Evolutionary conservation across 345 rosid genomes (phyloP).

Genomic region (Cardamine chenopodiifolia): DNA sequence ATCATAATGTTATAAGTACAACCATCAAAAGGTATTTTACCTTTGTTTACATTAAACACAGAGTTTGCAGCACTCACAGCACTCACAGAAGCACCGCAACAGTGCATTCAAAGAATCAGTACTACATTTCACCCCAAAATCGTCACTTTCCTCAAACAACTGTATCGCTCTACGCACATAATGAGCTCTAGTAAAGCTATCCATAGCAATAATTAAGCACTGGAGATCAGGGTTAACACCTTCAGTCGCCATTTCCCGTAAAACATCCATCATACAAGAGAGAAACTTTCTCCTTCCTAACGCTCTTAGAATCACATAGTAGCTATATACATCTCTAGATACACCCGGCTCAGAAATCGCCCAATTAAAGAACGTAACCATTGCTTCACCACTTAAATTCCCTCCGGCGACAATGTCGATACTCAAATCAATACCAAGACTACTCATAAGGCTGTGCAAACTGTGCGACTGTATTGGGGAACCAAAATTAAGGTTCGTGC

Average conservation of each 20-base stretch:
- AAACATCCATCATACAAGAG: slow-evolving; percentile 49
- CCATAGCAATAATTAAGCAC: slow-evolving; percentile 61
- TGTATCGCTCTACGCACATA: slow-evolving; percentile 59
- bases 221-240: slow-evolving; percentile 47
- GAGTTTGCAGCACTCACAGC: slow-evolving; percentile 71
- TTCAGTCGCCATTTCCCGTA: slow-evolving; percentile 49
- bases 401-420: slow-evolving; percentile 65
- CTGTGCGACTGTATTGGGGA: background rate
- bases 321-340: slow-evolving; percentile 50
- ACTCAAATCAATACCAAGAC: slow-evolving; percentile 54
- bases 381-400: slow-evolving; percentile 69
- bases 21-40: slow-evolving; percentile 52
- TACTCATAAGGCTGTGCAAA: slow-evolving; percentile 37
- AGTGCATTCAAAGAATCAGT: slow-evolving; percentile 68
- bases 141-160: slow-evolving; percentile 54
- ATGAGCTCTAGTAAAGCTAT: slow-evolving; percentile 56
- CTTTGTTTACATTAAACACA: slow-evolving; percentile 54
- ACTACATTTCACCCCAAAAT: slow-evolving; percentile 55
- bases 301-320: slow-evolving; percentile 61
- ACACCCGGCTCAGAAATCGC: slow-evolving; percentile 61
- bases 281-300: slow-evolving; percentile 75
- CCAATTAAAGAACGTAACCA: slow-evolving; percentile 77
- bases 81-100: slow-evolving; percentile 63
- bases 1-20: slow-evolving; percentile 63
- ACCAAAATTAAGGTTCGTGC: background rate